These are phyloP conservation scores for Eucalyptus camaldulensis DNA, from an alignment of 345 rosid genomes.

Conservation along the genomic window DNA sequence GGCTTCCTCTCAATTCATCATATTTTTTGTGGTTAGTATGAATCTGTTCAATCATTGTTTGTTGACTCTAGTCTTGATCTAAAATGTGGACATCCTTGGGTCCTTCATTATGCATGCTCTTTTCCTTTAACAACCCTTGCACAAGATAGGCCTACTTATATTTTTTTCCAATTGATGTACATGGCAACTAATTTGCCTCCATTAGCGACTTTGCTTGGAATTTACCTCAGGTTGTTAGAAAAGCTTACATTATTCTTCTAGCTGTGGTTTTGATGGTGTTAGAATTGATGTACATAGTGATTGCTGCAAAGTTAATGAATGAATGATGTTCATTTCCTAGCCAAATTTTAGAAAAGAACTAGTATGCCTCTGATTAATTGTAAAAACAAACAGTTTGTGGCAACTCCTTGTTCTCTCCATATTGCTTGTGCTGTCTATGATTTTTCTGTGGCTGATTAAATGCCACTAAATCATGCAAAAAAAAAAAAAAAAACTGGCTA, in stretches of 20 bases:
- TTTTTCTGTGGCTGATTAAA: background rate
- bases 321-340: background rate
- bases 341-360: background rate
- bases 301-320: background rate
- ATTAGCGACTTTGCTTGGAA: background rate
- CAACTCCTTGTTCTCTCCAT: background rate
- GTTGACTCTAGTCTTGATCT: background rate
- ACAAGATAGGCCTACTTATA: background rate
- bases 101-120: background rate
- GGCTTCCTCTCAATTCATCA: slow-evolving; percentile 39
- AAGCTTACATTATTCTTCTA: background rate
- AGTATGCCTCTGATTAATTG: background rate
- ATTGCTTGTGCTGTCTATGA: background rate
- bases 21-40: slow-evolving; percentile 59
- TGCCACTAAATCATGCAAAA: background rate
- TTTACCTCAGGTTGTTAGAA: background rate
- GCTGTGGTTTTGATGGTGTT: background rate
- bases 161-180: background rate
- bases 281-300: background rate
- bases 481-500: background rate
- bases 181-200: background rate
- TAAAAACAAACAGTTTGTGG: background rate
- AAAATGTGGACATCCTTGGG: background rate
- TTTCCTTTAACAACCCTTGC: background rate
- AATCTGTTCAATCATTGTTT: background rate